Percentiles rank a stretch among this genome's conserved stretches.
Evolutionary conservation across 805 yeast genomes (phyloP).

Genomic region (Kodamaea nitidulidarum): DNA sequence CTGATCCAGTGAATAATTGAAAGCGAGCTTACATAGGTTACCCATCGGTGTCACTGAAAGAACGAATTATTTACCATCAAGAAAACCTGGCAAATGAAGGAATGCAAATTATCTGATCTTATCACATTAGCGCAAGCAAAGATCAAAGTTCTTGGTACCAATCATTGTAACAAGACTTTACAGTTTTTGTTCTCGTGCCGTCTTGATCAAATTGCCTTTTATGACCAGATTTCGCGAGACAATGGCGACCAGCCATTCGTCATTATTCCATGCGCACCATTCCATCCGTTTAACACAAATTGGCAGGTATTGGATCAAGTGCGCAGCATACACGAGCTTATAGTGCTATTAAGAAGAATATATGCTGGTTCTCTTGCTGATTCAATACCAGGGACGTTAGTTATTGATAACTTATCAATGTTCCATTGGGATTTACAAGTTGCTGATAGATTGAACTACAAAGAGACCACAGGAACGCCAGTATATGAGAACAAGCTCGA

Average conservation of each 20-base stretch:
- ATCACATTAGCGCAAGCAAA: not conserved
- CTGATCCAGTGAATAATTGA: no score
- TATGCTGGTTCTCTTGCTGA: slow-evolving; percentile 3
- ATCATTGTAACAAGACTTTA: not conserved
- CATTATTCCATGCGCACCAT: slow-evolving; percentile 5
- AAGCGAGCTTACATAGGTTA: no score
- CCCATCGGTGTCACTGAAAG: no score
- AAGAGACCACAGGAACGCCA: slow-evolving; percentile 8
- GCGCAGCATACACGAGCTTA: slow-evolving; percentile 2
- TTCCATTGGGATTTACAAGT: slow-evolving; percentile 30
- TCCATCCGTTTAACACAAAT: not conserved
- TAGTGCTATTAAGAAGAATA: slow-evolving; percentile 1
- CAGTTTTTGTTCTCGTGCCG: slow-evolving; percentile 6
- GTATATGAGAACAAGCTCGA: slow-evolving; percentile 1
- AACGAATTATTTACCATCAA: no score
- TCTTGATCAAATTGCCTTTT: slow-evolving; percentile 1
- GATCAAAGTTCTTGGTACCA: not conserved
- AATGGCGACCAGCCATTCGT: not conserved
- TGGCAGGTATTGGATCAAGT: slow-evolving; percentile 3
- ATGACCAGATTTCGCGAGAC: not conserved
- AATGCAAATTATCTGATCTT: slow-evolving; percentile 2
- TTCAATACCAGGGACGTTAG: slow-evolving; percentile 17
- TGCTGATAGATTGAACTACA: slow-evolving; percentile 5
- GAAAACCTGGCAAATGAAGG: not conserved
- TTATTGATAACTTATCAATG: slow-evolving; percentile 32